Evolutionary conservation across 1,284 basidiomycete genomes (phyloP), one percentile per base, ranked within the genome.

Genomic region (Apiotrichum veenhuisii): DNA sequence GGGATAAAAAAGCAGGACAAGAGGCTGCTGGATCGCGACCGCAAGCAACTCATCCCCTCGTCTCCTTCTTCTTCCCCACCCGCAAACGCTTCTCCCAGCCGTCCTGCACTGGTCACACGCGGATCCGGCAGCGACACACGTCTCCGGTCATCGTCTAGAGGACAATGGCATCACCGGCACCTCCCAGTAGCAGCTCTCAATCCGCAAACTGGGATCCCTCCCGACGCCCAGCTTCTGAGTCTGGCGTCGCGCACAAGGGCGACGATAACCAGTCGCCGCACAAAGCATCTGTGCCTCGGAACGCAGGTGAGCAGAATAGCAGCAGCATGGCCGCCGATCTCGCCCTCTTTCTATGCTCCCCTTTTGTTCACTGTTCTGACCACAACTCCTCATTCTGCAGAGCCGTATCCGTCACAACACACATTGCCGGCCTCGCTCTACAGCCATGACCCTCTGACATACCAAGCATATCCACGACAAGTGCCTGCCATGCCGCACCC

Each of bases 391-490:
- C 7, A 30, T 30, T 5, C 7, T 30, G 15, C 37, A 38, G 37
- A 38, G 17, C 37, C 37, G 37, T n/a, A 38, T 38, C 18, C 44
- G 34, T n/a, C 20, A 17, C 17, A 5, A 4, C 27, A 33, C 15
- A 27, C 44, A 9, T 46, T 46, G 18, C 7, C 30, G 20, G 15
- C 46, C 15, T 7, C 46, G 20, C 20, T 30, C 9, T 36, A 22
- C 33, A 48, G 46, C 22, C 22, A 48, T 48, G 46, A 48, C 33
- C 46, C 46, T 36, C 37, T 48, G 46, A 37, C 46, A 36, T 37
- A 48, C 33, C 46, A 48, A 48, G 34, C 46, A 37, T 48, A 48
- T 37, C 46, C 46, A 17, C 46, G 46, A 48, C 46, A 48, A 9
- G 18, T 48, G 2, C 46, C 46, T n/a, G 33, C 46, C 11, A 48